These are phyloP conservation scores for Globisporangium yorkense DNA, from an alignment of 352 stramenopile genomes.

Conservation along the genomic window DNA sequence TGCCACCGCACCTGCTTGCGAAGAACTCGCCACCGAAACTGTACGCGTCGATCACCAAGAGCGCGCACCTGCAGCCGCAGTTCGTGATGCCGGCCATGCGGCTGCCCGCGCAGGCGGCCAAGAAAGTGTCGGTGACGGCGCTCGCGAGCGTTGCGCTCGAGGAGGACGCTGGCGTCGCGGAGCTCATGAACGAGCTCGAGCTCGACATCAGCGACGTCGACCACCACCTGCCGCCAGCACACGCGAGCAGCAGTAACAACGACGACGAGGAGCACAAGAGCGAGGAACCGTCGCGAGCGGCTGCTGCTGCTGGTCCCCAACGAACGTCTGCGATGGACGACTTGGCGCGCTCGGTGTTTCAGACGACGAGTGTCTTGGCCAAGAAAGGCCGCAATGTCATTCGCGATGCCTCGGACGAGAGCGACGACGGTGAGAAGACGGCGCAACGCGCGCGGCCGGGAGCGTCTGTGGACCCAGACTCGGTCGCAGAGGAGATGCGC, in stretches of 20 bases:
- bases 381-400: not conserved
- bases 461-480: constrained; percentile 9
- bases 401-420: not conserved
- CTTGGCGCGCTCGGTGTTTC: constrained; percentile 5
- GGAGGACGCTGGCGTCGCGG: constrained; percentile 33
- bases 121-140: not conserved
- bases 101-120: not conserved
- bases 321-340: constrained; percentile 3
- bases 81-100: constrained; percentile 2
- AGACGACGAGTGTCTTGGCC: not conserved
- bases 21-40: constrained; percentile 12
- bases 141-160: constrained; percentile 14
- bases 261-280: constrained; percentile 38
- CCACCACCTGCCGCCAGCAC: constrained; percentile 6
- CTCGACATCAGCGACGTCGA: constrained; percentile 28
- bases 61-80: constrained; percentile 7
- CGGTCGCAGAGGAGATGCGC: constrained; percentile 37
- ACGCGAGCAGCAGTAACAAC: constrained; percentile 2
- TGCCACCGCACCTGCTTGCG: constrained; percentile 21
- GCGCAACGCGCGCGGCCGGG: not conserved
- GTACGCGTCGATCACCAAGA: constrained; percentile 10
- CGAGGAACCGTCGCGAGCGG: constrained; percentile 17
- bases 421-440: not conserved
- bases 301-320: not conserved
- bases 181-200: constrained; percentile 45